These are phyloP conservation scores for Penicillium sp. DNA, from an alignment of 2,329 filamentous ascomycete species.

Conservation along the genomic window DNA sequence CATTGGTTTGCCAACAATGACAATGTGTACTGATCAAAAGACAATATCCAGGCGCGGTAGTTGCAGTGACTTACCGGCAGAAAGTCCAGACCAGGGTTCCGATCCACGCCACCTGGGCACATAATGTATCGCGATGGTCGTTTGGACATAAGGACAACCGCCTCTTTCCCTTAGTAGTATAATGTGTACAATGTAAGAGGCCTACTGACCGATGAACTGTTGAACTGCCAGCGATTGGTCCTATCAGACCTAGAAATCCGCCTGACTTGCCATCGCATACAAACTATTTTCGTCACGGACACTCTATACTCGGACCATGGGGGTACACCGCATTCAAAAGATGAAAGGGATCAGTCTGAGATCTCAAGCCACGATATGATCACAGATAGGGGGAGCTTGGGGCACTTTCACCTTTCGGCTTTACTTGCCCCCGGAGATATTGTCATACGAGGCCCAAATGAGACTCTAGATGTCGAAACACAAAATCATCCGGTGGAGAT, in stretches of 20 bases:
- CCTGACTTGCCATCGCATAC: slow-evolving; percentile 30
- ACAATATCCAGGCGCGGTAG: neutral
- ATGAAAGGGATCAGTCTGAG: slow-evolving; percentile 9
- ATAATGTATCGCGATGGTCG: slow-evolving; percentile 12
- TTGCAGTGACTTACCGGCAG: slow-evolving; percentile 2
- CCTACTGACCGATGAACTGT: slow-evolving; percentile 29
- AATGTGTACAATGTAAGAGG: neutral
- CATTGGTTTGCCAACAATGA: neutral
- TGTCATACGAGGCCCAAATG: neutral
- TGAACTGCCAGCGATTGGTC: slow-evolving; percentile 21
- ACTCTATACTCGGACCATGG: slow-evolving; percentile 1
- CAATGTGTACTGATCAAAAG: slow-evolving; percentile 9
- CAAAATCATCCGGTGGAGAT: neutral
- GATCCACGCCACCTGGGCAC: slow-evolving; percentile 1
- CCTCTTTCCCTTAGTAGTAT: slow-evolving; percentile 16
- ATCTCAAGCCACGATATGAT: slow-evolving; percentile 21
- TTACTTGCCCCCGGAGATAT: neutral
- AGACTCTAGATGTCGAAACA: neutral
- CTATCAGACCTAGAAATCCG: slow-evolving; percentile 21
- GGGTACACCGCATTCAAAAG: slow-evolving; percentile 13
- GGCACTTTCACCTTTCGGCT: neutral
- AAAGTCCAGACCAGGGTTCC: slow-evolving; percentile 10
- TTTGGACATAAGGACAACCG: slow-evolving; percentile 11
- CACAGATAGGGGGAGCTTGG: neutral
- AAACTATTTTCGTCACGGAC: slow-evolving; percentile 35